A percentile compares a stretch with the other conserved stretches of the same genome.
phyloP scores from a whole-genome alignment of 106 monocot species.

The Allium cepa region DNA sequence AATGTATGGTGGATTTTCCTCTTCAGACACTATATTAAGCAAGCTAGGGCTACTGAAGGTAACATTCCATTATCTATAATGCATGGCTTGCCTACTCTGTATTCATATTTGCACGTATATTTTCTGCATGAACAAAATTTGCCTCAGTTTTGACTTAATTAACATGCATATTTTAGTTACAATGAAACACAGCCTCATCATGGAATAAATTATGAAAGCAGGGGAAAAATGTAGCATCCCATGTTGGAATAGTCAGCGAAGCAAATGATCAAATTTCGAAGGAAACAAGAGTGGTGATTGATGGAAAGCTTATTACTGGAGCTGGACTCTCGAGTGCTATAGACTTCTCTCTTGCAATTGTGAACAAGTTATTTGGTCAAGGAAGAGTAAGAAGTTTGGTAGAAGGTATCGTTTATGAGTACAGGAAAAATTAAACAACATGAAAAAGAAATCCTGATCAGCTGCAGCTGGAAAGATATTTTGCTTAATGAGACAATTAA shows the following conservation, averaged over 20 bases:
- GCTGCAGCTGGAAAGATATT: background rate
- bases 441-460: background rate
- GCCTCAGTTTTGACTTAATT: too few species aligned
- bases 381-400: conserved; percentile 72
- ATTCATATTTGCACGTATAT: too few species aligned
- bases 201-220: conserved; percentile 15
- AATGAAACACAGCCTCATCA: too few species aligned
- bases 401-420: conserved; percentile 83
- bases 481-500: background rate
- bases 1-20: conserved; percentile 71
- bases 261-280: conserved; percentile 31
- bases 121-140: too few species aligned
- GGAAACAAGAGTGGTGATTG: conserved; percentile 59
- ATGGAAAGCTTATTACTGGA: conserved; percentile 86
- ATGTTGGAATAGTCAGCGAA: conserved; percentile 30
- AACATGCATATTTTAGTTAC: too few species aligned
- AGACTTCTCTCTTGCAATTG: conserved; percentile 73
- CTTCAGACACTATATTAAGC: conserved; percentile 50
- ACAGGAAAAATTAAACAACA: conserved; percentile 21
- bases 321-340: conserved; percentile 59
- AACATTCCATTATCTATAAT: background rate
- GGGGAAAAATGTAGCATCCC: conserved; percentile 38
- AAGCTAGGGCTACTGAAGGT: conserved; percentile 74
- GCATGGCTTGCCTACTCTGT: too few species aligned
- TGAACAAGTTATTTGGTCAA: conserved; percentile 70